These are phyloP conservation scores for Oidiodendron maius DNA, from an alignment of 495 filamentous ascomycete genomes.

Conservation along the genomic window DNA sequence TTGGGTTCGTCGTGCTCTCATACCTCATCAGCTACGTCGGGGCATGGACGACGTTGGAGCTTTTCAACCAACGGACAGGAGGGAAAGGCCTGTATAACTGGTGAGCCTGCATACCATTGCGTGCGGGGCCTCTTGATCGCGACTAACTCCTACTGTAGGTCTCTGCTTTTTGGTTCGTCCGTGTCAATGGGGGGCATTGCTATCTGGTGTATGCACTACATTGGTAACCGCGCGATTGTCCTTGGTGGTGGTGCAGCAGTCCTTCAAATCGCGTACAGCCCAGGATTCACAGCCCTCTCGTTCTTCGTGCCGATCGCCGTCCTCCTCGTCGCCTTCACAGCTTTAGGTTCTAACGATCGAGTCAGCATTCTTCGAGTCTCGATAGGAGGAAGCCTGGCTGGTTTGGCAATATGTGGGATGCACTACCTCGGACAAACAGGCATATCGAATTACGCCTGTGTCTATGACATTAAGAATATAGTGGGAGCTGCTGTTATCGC, in stretches of 20 bases:
- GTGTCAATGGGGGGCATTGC: conserved; percentile 76
- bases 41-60: conserved; percentile 70
- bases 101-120: conserved; percentile 37
- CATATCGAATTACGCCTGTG: conserved; percentile 67
- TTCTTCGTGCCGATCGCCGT: conserved; percentile 78
- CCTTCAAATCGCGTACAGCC: conserved; percentile 68
- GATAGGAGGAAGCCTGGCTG: conserved; percentile 59
- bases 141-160: conserved; percentile 39
- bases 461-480: conserved; percentile 53
- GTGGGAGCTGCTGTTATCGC: conserved; percentile 68
- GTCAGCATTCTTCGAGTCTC: conserved; percentile 53
- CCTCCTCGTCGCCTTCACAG: conserved; percentile 64
- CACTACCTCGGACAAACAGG: conserved; percentile 84
- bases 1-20: conserved; percentile 66
- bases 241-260: conserved; percentile 53
- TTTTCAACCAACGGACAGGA: conserved; percentile 71
- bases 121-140: neutral
- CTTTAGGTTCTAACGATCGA: conserved; percentile 49
- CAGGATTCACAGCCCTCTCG: conserved; percentile 69
- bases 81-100: conserved; percentile 64
- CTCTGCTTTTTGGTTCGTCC: conserved; percentile 66
- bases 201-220: conserved; percentile 70
- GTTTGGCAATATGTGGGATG: conserved; percentile 77
- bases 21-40: conserved; percentile 76
- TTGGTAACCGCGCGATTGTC: conserved; percentile 75